Percentiles rank a stretch among this genome's conserved stretches.
Conservation (phyloP, 2,329 filamentous ascomycete genomes). For the Fusarium sp. region DNA sequence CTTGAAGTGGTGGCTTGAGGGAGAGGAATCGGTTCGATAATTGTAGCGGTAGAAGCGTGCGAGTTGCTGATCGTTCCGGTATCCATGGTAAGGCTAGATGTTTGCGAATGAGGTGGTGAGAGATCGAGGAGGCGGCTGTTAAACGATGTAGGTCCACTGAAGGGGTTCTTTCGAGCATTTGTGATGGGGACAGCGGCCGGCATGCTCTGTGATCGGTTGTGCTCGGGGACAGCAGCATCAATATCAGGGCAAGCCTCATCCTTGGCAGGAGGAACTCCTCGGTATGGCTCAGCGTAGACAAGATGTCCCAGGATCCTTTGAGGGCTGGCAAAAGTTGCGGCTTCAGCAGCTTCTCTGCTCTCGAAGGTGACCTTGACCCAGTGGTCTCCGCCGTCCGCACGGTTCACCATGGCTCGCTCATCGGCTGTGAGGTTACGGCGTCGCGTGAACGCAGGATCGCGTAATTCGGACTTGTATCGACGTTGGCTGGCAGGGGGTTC, state of each 20-base stretch:
- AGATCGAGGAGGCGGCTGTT: conserved; percentile 54
- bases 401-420: conserved; percentile 83
- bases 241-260: conserved; percentile 72
- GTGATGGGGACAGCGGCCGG: conserved; percentile 46
- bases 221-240: conserved; percentile 52
- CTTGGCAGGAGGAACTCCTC: conserved; percentile 70
- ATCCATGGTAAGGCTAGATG: conserved; percentile 69
- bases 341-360: conserved; percentile 75
- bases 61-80: conserved; percentile 63
- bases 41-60: conserved; percentile 59
- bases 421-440: conserved; percentile 73
- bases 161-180: conserved; percentile 44
- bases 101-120: conserved; percentile 59
- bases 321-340: conserved; percentile 76
- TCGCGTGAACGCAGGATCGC: conserved; percentile 77
- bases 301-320: conserved; percentile 77
- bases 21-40: conserved; percentile 50
- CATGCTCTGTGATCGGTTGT: conserved; percentile 53
- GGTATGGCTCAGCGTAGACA: conserved; percentile 77
- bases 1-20: conserved; percentile 36
- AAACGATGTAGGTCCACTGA: conserved; percentile 52
- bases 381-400: conserved; percentile 84
- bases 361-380: conserved; percentile 93
- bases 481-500: conserved; percentile 78
- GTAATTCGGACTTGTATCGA: conserved; percentile 79